A percentile compares a stretch with the other conserved stretches of the same genome.
These are phyloP conservation scores for Trametes gibbosa DNA, from an alignment of 768 basidiomycete genomes.

Conservation along the genomic window DNA sequence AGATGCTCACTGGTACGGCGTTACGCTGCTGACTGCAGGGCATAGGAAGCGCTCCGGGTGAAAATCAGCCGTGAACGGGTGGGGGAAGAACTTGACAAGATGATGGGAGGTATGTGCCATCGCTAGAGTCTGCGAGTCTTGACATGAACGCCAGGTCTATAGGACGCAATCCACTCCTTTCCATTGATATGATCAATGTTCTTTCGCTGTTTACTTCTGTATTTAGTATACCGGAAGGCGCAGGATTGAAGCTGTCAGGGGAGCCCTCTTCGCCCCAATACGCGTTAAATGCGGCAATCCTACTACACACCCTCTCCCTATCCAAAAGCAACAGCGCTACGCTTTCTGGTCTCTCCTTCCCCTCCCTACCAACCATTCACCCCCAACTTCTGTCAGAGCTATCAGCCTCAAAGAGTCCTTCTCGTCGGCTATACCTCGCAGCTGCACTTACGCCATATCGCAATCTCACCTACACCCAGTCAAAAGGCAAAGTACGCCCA, in stretches of 20 bases:
- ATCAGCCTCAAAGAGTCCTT: slow-evolving; percentile 37
- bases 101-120: slow-evolving; percentile 73
- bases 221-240: slow-evolving; percentile 53
- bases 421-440: slow-evolving; percentile 74
- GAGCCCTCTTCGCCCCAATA: slow-evolving; percentile 36
- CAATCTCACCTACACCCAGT: slow-evolving; percentile 54
- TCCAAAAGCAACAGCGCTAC: slow-evolving; percentile 21
- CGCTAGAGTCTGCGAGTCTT: not conserved
- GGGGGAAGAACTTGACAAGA: slow-evolving; percentile 91
- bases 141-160: not conserved
- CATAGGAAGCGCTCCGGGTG: slow-evolving; percentile 58
- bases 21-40: not conserved
- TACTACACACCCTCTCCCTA: slow-evolving; percentile 53
- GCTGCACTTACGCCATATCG: slow-evolving; percentile 72
- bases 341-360: slow-evolving; percentile 3
- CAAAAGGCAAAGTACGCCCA: slow-evolving; percentile 58
- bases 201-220: slow-evolving; percentile 69
- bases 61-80: slow-evolving; percentile 92
- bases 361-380: slow-evolving; percentile 44
- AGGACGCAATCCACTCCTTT: slow-evolving; percentile 74
- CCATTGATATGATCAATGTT: slow-evolving; percentile 72
- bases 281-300: slow-evolving; percentile 54
- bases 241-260: slow-evolving; percentile 44
- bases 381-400: slow-evolving; percentile 41
- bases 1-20: not conserved